Base-by-base conservation (phyloP, 2,329 filamentous ascomycete genomes). In the Apiospora arundinis region DNA sequence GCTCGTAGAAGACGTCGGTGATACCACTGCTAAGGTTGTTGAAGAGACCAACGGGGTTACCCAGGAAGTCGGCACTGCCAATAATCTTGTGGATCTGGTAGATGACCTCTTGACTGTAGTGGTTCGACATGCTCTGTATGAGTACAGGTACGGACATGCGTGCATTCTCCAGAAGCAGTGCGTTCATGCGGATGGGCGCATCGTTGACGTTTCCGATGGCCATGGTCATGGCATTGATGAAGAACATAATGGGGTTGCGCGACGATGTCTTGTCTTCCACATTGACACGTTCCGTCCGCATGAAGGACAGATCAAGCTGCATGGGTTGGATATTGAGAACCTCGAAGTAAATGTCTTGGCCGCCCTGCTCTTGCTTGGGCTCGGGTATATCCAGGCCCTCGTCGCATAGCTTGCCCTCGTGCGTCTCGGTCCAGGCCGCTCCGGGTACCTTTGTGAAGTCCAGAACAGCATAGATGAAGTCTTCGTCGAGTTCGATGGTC, bases 121-220 rank as follows among this genome's bases (percentile, higher is more conserved):
- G 96, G 76, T 92, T 97, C 67, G 93, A 92, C 70, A 99, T 90
- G 79, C 95, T 97, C 80, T 93, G 92, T 28, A 95, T 88, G 63
- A 99, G 86, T 0, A 97, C 91, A 6, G 92, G 91, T 9, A 95
- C 91, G 0, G 96, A 97, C 6, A 99, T 93, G 40, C 96, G 91
- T 63, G 96, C 95, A 77, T 99, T 99, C 82, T 99, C 96, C 32
- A 99, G 85, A 85, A 99, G 93, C 32, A 99, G 85, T 0, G 96
- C 94, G 74, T 98, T 99, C 80, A 99, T 91, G 67, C 94, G 92
- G 69, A 99, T 91, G 0, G 96, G 97, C 8, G 96, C 96, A 82
- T 99, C 97, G 78, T 99, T 99, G 85, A 99, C 94, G 78, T 99
- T 99, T 74, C 96, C 96, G 78, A 99, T 96, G 18, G 96, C 97